Conservation (phyloP, 1,139 yeast genomes). For the Torulaspora pretoriensis region DNA sequence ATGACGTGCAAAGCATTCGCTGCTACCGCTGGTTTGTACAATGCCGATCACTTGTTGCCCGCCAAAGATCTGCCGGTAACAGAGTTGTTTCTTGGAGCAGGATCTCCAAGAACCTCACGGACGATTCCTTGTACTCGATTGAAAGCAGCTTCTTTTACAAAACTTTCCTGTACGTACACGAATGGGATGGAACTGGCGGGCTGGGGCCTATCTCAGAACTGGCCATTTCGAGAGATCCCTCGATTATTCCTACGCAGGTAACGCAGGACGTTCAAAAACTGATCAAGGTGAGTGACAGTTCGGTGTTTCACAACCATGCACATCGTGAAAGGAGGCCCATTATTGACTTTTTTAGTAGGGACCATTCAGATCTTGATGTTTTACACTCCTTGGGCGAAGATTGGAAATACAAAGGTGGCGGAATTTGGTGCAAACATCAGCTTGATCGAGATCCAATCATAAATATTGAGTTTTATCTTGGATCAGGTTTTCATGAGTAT, state of each 20-base stretch:
- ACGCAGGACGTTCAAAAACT: constrained; percentile 15
- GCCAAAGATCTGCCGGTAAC: constrained; percentile 1
- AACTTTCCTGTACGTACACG: constrained; percentile 19
- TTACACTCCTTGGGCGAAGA: constrained; percentile 16
- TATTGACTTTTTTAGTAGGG: constrained; percentile 2
- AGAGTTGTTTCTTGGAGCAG: constrained; percentile 17
- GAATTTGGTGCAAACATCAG: constrained; percentile 20
- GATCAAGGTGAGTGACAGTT: constrained; percentile 17
- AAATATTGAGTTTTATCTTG: constrained; percentile 19
- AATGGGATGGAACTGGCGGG: constrained; percentile 1
- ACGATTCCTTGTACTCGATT: constrained; percentile 14
- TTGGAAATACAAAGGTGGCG: constrained; percentile 22
- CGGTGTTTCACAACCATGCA: constrained; percentile 19
- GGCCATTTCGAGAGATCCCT: constrained; percentile 19
- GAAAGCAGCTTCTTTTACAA: constrained; percentile 11
- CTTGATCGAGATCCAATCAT: constrained; percentile 11
- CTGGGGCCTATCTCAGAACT: constrained; percentile 15
- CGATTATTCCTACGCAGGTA: constrained; percentile 16
- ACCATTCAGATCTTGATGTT: constrained; percentile 4
- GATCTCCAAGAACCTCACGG: constrained; percentile 15
- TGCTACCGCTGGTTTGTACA: constrained; percentile 21
- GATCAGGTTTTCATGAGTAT: constrained; percentile 19
- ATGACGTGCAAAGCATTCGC: constrained; percentile 16
- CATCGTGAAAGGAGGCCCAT: constrained; percentile 6
- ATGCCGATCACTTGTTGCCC: constrained; percentile 14